phyloP scores from a whole-genome alignment of 1,139 yeast species.

The Zygoascus hellenicus region DNA sequence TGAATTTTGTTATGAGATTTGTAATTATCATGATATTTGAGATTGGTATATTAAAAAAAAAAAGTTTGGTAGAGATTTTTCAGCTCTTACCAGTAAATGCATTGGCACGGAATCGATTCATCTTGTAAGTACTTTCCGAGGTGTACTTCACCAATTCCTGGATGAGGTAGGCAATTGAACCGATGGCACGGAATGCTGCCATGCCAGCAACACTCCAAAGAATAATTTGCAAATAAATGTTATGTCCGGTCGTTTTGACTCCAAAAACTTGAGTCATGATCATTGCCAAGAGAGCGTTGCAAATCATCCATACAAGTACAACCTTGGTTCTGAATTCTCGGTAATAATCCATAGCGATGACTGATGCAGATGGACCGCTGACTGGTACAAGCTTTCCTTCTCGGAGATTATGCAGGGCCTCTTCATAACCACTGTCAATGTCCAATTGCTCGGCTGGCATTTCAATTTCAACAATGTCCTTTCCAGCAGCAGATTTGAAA shows the following conservation, averaged over 20 bases:
- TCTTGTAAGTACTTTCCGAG: slow-evolving; percentile 25
- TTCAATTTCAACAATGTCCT: slow-evolving; percentile 68
- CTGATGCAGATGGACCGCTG: slow-evolving; percentile 47
- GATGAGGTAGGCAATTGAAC: slow-evolving; percentile 62
- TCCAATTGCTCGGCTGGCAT: slow-evolving; percentile 87
- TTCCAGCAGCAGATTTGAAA: slow-evolving; percentile 48
- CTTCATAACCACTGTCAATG: slow-evolving; percentile 80
- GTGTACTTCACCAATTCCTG: slow-evolving; percentile 37
- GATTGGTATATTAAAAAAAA: too few relatives aligned
- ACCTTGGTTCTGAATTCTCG: slow-evolving; percentile 91
- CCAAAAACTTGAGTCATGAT: slow-evolving; percentile 77
- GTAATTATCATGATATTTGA: not conserved
- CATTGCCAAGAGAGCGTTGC: slow-evolving; percentile 75
- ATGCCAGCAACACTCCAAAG: slow-evolving; percentile 87
- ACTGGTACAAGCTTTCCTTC: slow-evolving; percentile 54
- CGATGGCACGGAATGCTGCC: slow-evolving; percentile 72
- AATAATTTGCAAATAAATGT: slow-evolving; percentile 74
- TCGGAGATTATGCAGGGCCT: slow-evolving; percentile 65
- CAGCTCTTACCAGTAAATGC: slow-evolving; percentile 22
- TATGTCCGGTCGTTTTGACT: slow-evolving; percentile 57
- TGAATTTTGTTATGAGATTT: not conserved
- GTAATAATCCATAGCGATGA: slow-evolving; percentile 81
- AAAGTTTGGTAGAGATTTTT: too few relatives aligned
- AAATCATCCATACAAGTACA: slow-evolving; percentile 84
- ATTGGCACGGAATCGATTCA: slow-evolving; percentile 19